Evolutionary conservation across 1,139 yeast species (phyloP).

Genomic region (Geotrichum citri-aurantii): DNA sequence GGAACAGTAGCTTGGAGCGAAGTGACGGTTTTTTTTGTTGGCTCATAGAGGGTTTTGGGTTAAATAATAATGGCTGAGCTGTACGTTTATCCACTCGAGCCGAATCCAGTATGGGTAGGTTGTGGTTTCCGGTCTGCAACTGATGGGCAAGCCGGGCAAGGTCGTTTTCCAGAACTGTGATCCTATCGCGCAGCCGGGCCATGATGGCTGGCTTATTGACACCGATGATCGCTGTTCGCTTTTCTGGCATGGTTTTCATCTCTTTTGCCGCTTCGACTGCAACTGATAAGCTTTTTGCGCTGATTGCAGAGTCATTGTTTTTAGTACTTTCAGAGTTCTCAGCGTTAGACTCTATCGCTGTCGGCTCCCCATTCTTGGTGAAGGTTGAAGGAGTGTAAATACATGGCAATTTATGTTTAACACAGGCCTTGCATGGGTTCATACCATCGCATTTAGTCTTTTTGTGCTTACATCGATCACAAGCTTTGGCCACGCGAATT

Average conservation of each 20-base stretch:
- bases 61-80: neutral
- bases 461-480: constrained; percentile 55
- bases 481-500: constrained; percentile 48
- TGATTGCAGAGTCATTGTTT: neutral
- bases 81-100: neutral
- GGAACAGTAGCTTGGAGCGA: neutral
- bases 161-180: constrained; percentile 13
- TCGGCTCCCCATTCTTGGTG: neutral
- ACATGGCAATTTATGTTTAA: constrained; percentile 44
- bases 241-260: constrained; percentile 2
- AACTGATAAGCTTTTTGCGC: constrained; percentile 2
- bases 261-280: constrained; percentile 6
- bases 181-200: constrained; percentile 11
- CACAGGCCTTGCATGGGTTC: constrained; percentile 50
- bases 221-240: constrained; percentile 2
- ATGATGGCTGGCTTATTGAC: constrained; percentile 7
- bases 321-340: neutral
- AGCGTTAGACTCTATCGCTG: neutral
- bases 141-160: constrained; percentile 8
- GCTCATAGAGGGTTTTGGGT: neutral
- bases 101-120: neutral
- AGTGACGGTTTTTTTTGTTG: neutral
- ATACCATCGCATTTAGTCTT: constrained; percentile 60
- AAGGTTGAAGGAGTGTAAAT: constrained; percentile 23
- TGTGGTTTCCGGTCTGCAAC: neutral